Percentiles rank a stretch among this genome's conserved stretches.
These are phyloP conservation scores for Phytopythium ostracodes DNA, from an alignment of 352 stramenopile genomes.

Conservation along the genomic window DNA sequence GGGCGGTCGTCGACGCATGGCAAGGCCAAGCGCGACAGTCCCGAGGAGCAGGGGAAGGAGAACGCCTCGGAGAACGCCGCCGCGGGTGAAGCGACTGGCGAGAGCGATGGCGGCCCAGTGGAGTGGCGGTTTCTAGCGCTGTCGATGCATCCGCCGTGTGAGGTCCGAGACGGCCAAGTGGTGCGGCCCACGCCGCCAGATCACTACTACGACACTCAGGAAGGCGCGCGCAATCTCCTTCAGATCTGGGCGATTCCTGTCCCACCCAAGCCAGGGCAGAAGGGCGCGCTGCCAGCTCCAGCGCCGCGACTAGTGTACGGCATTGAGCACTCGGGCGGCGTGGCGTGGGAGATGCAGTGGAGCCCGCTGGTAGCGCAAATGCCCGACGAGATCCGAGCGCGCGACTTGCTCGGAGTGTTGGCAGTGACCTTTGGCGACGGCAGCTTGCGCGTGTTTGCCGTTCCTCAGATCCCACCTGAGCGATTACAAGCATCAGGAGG, in stretches of 20 bases:
- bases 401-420: conserved; percentile 52
- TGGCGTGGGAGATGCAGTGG: conserved; percentile 83
- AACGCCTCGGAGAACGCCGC: conserved; percentile 15
- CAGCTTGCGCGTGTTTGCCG: conserved; percentile 62
- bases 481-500: conserved; percentile 19
- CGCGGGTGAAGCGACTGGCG: conserved; percentile 4
- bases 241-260: conserved; percentile 79
- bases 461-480: conserved; percentile 39
- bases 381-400: conserved; percentile 10
- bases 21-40: conserved; percentile 8
- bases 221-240: conserved; percentile 48
- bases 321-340: conserved; percentile 72
- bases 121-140: conserved; percentile 63
- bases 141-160: conserved; percentile 64
- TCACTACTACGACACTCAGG: conserved; percentile 67
- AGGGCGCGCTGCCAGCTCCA: neutral
- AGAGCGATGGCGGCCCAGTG: conserved; percentile 1
- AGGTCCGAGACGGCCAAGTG: conserved; percentile 49
- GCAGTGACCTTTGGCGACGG: conserved; percentile 75
- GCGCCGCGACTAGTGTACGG: conserved; percentile 51
- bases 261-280: neutral
- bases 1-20: conserved; percentile 2
- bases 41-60: conserved; percentile 27
- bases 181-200: conserved; percentile 65
- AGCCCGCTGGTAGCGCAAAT: conserved; percentile 49